Evolutionary conservation across 2,329 filamentous ascomycete species (phyloP), one percentile per base, ranked within the genome.

Genomic region (Nigrograna mackinnonii): DNA sequence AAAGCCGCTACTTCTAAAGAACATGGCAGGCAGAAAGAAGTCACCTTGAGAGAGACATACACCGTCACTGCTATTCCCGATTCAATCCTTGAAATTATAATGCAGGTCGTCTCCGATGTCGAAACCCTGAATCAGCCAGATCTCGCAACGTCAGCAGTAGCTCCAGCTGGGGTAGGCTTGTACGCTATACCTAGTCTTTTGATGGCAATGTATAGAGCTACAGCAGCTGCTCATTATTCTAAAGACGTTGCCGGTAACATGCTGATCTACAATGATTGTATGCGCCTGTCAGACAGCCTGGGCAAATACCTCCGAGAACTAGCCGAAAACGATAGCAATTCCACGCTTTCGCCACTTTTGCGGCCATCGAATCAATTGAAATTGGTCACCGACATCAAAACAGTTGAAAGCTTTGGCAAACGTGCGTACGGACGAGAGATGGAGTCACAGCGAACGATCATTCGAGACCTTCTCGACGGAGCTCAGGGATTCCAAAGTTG

Each of bases 21-120:
- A 28, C 33, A 46, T 17, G 22, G 52, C 1, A 49, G 47, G 35
- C 62, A 74, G 6, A 77, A 83, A 41, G 87, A 94, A 61, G 72
- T 97, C 45, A 87, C 88, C 0, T 71, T 97, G 33, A 87, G 79
- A 47, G 94, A 99, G 69, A 87, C 80, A 2, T 99, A 96, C 66
- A 88, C 85, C 44, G 87, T 96, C 38, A 96, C 92, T 0, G 87
- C 87, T 2, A 86, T 96, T 65, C 92, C 94, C 1, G 85, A 90
- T 47, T 82, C 85, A 4, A 83, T 97, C 11, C 75, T 91, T 16
- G 76, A 81, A 14, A 77, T 89, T 20, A 82, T 92, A 39, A 72
- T 76, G 80, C 47, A 72, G 35, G 64, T 73, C 6, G 60, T 78
- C 46, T 47, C 62, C 33, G 68, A 76, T 43, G 68, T 76, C 30